Evolutionary conservation across 495 filamentous ascomycete species (phyloP), one percentile per base, ranked within the genome.

Genomic region (Hypoxylon rickii): DNA sequence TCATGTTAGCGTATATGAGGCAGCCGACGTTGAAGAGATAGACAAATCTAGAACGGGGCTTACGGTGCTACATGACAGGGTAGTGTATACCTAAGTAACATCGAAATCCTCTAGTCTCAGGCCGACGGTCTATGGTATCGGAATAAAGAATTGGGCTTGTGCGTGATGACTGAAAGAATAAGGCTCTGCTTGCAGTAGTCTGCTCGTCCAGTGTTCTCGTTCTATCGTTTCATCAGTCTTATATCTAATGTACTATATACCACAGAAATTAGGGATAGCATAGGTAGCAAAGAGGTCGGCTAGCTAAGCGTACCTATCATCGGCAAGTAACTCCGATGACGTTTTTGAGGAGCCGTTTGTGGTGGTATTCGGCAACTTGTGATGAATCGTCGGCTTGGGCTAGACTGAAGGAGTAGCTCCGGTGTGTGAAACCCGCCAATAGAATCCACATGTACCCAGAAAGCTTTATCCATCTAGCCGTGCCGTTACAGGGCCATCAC

Each of bases 371-470:
- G 43, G 43, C 38, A 48, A n/a, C 36, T 52, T 32, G 17, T 32
- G n/a, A 43, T 43, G 41, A 29, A 38, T 21, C 36, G 24, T 57
- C 47, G 52, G 34, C 43, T 36, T 56, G 32, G 47, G 24, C 46
- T 47, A 37, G 47, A 56, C 58, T 36, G 47, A 62, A 48, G 26
- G 34, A 45, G 57, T 38, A 51, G 33, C 15, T 36, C 41, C 40
- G 46, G n/a, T 36, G 26, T 32, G 29, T 55, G 47, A 36, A 51
- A 46, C 42, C 39, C 46, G 38, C 31, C 40, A 29, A 21, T 42
- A 13, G 40, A 42, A 43, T 40, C 18, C 43, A 46, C 55, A 46
- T 37, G n/a, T 49, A 40, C 46, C 38, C 43, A 41, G 39, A 21
- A 16, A 37, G 51, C 29, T 44, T 21, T 51, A 39, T 22, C 22